Evolutionary conservation across 1,284 basidiomycete genomes (phyloP).

Genomic region (Phylloporus sp.): DNA sequence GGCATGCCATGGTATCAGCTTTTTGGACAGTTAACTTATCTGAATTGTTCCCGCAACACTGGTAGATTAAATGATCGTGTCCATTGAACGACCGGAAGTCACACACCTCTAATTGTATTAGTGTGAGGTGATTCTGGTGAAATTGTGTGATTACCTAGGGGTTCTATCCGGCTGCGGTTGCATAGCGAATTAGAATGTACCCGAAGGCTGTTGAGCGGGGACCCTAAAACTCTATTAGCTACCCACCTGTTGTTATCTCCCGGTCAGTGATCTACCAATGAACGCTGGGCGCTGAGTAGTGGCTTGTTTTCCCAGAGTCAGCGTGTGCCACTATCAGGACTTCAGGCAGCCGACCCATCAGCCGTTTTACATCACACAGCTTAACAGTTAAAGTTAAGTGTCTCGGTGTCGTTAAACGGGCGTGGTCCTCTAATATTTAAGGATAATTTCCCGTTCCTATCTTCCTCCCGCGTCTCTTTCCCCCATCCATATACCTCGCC

Average conservation of each 20-base stretch:
- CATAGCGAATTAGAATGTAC: slow-evolving; percentile 3
- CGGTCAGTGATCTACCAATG: slow-evolving; percentile 33
- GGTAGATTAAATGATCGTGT: not conserved
- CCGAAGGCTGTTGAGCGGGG: slow-evolving; percentile 12
- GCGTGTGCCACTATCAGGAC: slow-evolving; percentile 3
- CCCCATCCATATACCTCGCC: slow-evolving; percentile 14
- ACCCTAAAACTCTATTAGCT: slow-evolving; percentile 40
- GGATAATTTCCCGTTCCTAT: slow-evolving; percentile 22
- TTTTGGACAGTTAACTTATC: too few relatives aligned
- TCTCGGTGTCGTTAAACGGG: slow-evolving; percentile 25
- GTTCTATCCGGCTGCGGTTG: too few relatives aligned
- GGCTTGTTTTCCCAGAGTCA: slow-evolving; percentile 33
- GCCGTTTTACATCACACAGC: slow-evolving; percentile 39
- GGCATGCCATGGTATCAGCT: too few relatives aligned
- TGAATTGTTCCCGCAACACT: slow-evolving; percentile 9
- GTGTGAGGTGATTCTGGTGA: too few relatives aligned
- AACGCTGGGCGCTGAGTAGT: too few relatives aligned
- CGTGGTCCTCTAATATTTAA: slow-evolving; percentile 36
- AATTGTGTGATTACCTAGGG: slow-evolving; percentile 4
- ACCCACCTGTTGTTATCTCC: slow-evolving; percentile 20
- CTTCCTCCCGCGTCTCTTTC: slow-evolving; percentile 15
- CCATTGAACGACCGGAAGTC: too few relatives aligned
- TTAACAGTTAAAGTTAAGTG: slow-evolving; percentile 36
- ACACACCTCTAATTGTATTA: slow-evolving; percentile 8
- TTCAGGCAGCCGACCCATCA: slow-evolving; percentile 36